A percentile compares a stretch with the other conserved stretches of the same genome.
Evolutionary conservation across 75 land plant genomes (phyloP).

Genomic region (Pinus albicaulis): DNA sequence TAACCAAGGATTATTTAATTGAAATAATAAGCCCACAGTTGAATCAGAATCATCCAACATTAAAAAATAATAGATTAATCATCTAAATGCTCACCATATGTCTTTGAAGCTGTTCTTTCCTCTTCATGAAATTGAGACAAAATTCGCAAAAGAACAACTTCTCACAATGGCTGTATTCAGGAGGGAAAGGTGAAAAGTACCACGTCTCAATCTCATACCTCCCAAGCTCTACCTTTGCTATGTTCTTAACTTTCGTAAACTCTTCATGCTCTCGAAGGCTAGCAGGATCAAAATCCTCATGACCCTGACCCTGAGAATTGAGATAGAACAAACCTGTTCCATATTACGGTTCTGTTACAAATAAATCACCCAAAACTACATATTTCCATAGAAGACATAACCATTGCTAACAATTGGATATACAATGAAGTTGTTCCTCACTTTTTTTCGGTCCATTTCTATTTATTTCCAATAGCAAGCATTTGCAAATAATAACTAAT

Average conservation of each 20-base stretch:
- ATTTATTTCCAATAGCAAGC: neutral
- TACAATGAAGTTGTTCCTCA: neutral
- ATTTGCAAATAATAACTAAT: neutral
- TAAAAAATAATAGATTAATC: too few relatives aligned
- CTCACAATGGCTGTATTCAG: constrained; percentile 73
- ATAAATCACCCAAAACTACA: constrained; percentile 8
- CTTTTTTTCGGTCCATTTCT: neutral
- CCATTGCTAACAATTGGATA: neutral
- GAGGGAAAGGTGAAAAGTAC: constrained; percentile 98
- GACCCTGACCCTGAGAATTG: constrained; percentile 49
- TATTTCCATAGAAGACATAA: neutral
- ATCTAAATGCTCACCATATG: constrained; percentile 73
- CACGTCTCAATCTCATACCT: constrained; percentile 98
- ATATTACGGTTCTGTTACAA: constrained; percentile 13
- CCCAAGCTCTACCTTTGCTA: constrained; percentile 92
- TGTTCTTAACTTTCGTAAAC: constrained; percentile 97
- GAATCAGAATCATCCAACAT: too few relatives aligned
- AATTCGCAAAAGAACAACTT: constrained; percentile 96
- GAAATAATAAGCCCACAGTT: too few relatives aligned
- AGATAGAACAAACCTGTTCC: constrained; percentile 15
- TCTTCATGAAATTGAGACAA: constrained; percentile 95
- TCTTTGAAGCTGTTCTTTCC: constrained; percentile 95
- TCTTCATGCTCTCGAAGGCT: constrained; percentile 97
- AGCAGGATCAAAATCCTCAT: constrained; percentile 97
- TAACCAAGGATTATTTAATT: too few relatives aligned